Evolutionary conservation across 257 asterid species (phyloP).

Genomic region (Solanum habrochaites): DNA sequence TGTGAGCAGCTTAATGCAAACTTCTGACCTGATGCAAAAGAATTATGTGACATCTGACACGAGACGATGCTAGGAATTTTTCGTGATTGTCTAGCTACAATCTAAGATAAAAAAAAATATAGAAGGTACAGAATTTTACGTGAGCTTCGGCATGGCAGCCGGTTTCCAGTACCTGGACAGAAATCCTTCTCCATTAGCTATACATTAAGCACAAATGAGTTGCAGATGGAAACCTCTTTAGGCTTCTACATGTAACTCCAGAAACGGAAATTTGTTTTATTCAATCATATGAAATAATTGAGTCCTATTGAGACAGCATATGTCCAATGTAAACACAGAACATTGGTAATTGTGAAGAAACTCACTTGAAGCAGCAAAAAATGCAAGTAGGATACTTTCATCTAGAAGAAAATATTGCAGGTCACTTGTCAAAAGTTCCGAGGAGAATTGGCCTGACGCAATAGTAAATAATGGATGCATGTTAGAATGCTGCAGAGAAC

Average conservation of each 20-base stretch:
- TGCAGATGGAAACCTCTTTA: background rate
- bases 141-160: constrained; percentile 50
- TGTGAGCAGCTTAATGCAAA: constrained; percentile 66
- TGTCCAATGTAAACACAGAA: background rate
- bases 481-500: background rate
- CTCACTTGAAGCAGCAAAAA: constrained; percentile 65
- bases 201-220: background rate
- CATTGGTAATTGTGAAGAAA: background rate
- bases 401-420: constrained; percentile 56
- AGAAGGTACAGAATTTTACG: constrained; percentile 30
- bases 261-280: background rate
- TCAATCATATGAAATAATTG: background rate
- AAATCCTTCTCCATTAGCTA: background rate
- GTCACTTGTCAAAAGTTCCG: constrained; percentile 47
- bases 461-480: background rate
- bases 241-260: background rate
- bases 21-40: constrained; percentile 52
- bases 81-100: background rate
- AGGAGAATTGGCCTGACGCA: constrained; percentile 41
- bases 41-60: background rate
- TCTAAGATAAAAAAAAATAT: background rate
- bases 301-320: background rate
- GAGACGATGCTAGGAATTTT: background rate
- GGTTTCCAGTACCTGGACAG: constrained; percentile 57
- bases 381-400: constrained; percentile 53